phyloP scores from a whole-genome alignment of 108 stramenopile genomes.

The Skeletonema marinoi region DNA sequence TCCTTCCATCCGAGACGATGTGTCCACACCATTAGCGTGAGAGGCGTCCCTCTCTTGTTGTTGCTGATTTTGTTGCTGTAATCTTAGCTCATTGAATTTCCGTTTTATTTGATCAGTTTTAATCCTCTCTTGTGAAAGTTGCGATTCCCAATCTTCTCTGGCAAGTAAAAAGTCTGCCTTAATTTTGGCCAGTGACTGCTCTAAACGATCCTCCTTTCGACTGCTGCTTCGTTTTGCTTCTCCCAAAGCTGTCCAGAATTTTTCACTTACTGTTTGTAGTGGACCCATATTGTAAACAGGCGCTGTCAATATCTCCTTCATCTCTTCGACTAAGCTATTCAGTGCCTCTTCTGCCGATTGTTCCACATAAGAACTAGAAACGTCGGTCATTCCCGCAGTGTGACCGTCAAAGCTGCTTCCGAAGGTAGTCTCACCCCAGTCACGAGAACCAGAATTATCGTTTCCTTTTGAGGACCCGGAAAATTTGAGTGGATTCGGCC shows the following conservation, averaged over 20 bases:
- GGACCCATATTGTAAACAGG: slow-evolving; percentile 84
- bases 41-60: slow-evolving; percentile 7
- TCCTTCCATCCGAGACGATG: not conserved
- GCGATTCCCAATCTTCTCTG: slow-evolving; percentile 55
- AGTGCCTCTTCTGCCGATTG: slow-evolving; percentile 80
- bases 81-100: slow-evolving; percentile 18
- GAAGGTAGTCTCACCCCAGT: slow-evolving; percentile 25
- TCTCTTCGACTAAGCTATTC: slow-evolving; percentile 78
- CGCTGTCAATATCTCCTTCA: slow-evolving; percentile 84
- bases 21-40: not conserved
- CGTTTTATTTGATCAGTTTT: slow-evolving; percentile 23
- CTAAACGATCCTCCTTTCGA: slow-evolving; percentile 71
- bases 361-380: slow-evolving; percentile 38
- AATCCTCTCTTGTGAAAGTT: slow-evolving; percentile 28
- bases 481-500: slow-evolving; percentile 43
- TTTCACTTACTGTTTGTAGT: slow-evolving; percentile 63
- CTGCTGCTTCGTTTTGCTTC: slow-evolving; percentile 64
- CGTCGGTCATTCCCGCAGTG: slow-evolving; percentile 13
- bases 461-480: not conserved
- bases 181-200: slow-evolving; percentile 76
- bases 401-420: slow-evolving; percentile 10
- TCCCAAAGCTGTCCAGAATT: slow-evolving; percentile 74
- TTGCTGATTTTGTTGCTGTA: not conserved
- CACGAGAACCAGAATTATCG: not conserved
- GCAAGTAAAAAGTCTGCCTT: slow-evolving; percentile 88